Base-by-base conservation (phyloP, 176 grass and related monocot genomes). In the Panicum miliaceum region DNA sequence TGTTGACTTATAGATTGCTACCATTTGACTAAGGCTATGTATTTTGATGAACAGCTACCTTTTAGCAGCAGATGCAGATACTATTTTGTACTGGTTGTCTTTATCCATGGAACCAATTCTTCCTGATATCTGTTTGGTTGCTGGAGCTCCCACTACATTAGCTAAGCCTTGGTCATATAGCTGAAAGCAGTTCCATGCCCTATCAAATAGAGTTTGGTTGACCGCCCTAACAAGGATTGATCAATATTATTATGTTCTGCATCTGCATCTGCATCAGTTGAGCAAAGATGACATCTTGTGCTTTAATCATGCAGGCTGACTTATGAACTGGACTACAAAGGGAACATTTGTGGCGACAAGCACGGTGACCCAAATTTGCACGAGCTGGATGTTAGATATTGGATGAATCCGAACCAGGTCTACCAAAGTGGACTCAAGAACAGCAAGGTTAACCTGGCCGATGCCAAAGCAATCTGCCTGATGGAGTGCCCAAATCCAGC, bases 321-420 rank as follows among this genome's bases (percentile, higher is more conserved):
- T 23, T 96, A 99, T 7, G 91, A 87, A 53, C 88, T 99, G 11
- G 96, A 99, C 81, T 99, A 99, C 71, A 94, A 96, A 90, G 96
- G 96, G 45, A 99, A 99, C 83, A 15, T 92, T 4, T 99, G 96
- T 38, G 96, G 96, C 0, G 81, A 92, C 84, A 93, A 92, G 73
- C 89, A 96, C 4, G 91, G 83, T 2, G 46, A 87, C 64, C 93
- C 84, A 0, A 86, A 99, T 84, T 41, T 99, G 78, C 93, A 87
- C 0, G 96, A 96, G 68, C 78, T 99, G 9, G 88, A 96, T 23
- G 93, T 99, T 78, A 87, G 82, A 62, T 99, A 99, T 52, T 99
- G 91, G 89, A 85, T 94, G 89, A 89, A 99, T 79, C 96, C 96
- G 0, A 96, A 99, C 72, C 96, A 99, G 73, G 96, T 99, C 36